Percentiles rank a stretch among this genome's conserved stretches.
phyloP scores from a whole-genome alignment of 495 filamentous ascomycete species.

The Apiosordaria backusii region DNA sequence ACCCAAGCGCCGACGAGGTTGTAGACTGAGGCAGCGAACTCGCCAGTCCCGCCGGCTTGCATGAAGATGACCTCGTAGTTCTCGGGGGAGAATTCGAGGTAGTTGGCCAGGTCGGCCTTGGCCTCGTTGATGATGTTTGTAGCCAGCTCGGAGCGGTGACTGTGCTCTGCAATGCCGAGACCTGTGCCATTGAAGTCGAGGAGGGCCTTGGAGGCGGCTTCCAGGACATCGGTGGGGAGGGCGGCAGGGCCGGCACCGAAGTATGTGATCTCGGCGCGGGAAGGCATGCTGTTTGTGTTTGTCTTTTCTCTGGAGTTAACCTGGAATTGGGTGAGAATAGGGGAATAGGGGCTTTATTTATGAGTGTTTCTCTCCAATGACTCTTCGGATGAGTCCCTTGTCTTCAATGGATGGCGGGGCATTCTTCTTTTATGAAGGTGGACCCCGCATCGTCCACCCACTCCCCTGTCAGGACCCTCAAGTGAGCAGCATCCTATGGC shows the following conservation, averaged over 20 bases:
- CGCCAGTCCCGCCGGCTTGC: constrained; percentile 77
- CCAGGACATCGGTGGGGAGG: constrained; percentile 74
- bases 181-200: constrained; percentile 80
- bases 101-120: constrained; percentile 60
- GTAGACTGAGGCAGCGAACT: constrained; percentile 77
- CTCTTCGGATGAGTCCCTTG: background rate
- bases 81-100: constrained; percentile 66
- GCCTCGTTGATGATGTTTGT: constrained; percentile 62
- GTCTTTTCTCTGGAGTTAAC: background rate
- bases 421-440: constrained; percentile 10
- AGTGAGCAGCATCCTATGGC: background rate
- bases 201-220: constrained; percentile 67
- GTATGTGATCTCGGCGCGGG: constrained; percentile 36
- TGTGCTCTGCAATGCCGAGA: constrained; percentile 79
- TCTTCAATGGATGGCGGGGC: constrained; percentile 17
- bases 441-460: constrained; percentile 10
- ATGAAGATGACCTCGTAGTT: constrained; percentile 78
- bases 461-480: background rate
- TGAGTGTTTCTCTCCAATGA: constrained; percentile 2
- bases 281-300: constrained; percentile 27
- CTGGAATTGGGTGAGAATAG: background rate
- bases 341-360: background rate
- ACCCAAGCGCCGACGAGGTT: constrained; percentile 83
- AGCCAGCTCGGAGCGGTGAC: constrained; percentile 79
- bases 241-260: constrained; percentile 85